Evolutionary conservation across 495 filamentous ascomycete species (phyloP).

Genomic region (Neurospora sp.): DNA sequence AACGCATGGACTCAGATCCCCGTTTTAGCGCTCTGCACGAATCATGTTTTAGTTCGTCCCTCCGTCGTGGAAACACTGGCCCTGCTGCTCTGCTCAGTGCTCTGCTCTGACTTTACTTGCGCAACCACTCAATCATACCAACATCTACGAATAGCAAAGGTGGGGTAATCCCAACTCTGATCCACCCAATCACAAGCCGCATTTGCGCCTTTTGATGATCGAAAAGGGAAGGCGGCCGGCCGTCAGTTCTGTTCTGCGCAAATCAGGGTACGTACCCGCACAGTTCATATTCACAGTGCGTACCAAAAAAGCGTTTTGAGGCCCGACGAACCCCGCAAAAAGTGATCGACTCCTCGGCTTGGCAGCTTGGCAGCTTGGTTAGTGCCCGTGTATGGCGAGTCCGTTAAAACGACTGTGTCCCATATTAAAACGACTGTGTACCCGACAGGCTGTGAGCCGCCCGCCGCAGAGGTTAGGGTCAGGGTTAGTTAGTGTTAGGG

Average conservation of each 20-base stretch:
- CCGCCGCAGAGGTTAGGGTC: no score
- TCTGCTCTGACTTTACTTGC: neutral
- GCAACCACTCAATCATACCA: neutral
- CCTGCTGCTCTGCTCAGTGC: neutral
- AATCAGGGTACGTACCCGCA: neutral
- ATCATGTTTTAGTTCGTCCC: neutral
- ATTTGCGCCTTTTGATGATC: neutral
- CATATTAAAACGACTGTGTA: no score
- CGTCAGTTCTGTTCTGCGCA: neutral
- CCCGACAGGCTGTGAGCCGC: no score
- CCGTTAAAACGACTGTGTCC: no score
- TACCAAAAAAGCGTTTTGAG: neutral
- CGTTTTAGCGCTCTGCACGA: neutral
- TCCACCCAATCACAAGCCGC: neutral
- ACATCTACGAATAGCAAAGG: neutral
- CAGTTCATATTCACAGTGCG: neutral
- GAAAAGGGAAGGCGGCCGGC: constrained; percentile 4
- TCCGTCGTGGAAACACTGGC: neutral
- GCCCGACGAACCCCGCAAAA: neutral
- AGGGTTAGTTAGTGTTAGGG: no score
- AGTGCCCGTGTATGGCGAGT: neutral
- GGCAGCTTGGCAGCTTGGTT: neutral
- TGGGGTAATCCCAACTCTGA: neutral
- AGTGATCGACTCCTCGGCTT: neutral
- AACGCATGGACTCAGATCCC: neutral